A percentile compares a stretch with the other conserved stretches of the same genome.
Conservation (phyloP, 78 protist species). For the Protostelium mycophagum region DNA sequence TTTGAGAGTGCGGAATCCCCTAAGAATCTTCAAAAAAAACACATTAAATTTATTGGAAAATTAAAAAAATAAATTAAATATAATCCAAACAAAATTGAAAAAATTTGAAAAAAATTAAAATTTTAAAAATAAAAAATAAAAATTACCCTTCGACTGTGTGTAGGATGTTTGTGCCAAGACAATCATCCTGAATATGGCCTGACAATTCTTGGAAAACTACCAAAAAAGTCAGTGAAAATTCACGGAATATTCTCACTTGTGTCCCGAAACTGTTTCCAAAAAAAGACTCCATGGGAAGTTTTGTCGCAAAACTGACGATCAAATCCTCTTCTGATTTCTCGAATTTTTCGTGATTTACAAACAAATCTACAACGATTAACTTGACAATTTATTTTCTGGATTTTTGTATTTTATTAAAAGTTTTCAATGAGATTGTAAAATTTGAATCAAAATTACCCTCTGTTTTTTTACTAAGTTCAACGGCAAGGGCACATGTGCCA, state of each 20-base stretch:
- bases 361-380: not conserved
- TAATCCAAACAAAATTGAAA: too few species aligned
- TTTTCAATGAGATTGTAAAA: too few species aligned
- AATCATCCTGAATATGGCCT: not conserved
- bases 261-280: not conserved
- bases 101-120: too few species aligned
- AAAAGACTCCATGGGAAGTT: not conserved
- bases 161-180: not conserved
- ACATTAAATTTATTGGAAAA: too few species aligned
- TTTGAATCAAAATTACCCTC: not conserved
- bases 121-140: too few species aligned
- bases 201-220: not conserved
- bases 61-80: too few species aligned
- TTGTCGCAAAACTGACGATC: not conserved
- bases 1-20: too few species aligned
- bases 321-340: not conserved
- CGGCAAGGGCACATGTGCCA: not conserved
- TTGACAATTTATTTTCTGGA: not conserved
- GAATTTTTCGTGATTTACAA: not conserved
- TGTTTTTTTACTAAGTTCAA: not conserved
- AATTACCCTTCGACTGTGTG: not conserved
- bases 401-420: too few species aligned
- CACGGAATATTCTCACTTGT: not conserved
- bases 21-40: too few species aligned
- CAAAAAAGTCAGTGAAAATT: not conserved